phyloP scores from a whole-genome alignment of 495 filamentous ascomycete genomes.

The Lentithecium fluviatile region DNA sequence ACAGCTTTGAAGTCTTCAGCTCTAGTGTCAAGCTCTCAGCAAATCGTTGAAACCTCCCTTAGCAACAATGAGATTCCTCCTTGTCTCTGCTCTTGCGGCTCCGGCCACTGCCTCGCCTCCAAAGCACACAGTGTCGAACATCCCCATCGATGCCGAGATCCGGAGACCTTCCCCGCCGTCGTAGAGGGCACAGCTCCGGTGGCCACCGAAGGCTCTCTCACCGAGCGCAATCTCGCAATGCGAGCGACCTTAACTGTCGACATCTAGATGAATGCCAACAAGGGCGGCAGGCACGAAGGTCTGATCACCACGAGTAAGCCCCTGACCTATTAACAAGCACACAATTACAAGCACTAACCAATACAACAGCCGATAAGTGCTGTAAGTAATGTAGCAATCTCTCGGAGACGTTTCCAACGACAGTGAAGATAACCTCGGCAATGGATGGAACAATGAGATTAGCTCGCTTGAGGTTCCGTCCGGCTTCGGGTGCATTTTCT shows the following conservation, averaged over 20 bases:
- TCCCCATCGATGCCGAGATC: neutral
- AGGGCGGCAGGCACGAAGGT: neutral
- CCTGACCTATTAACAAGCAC: too few relatives aligned
- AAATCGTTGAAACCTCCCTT: too few relatives aligned
- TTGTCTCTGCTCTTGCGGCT: neutral
- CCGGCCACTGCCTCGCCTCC: neutral
- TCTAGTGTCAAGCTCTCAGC: too few relatives aligned
- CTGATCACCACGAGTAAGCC: neutral
- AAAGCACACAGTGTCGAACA: neutral
- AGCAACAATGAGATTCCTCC: neutral
- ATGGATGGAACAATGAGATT: neutral
- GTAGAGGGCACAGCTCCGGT: neutral
- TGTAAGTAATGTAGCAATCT: neutral
- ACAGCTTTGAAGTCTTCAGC: too few relatives aligned
- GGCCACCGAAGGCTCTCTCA: neutral
- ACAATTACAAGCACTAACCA: too few relatives aligned
- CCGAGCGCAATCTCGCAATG: neutral
- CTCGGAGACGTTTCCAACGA: neutral
- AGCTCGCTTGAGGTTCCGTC: neutral
- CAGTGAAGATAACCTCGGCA: neutral
- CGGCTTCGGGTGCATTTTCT: neutral
- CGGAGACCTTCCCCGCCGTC: neutral
- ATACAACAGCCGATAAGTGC: neutral
- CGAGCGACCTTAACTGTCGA: neutral
- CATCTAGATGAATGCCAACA: neutral